Percentiles rank a stretch among this genome's conserved stretches.
Evolutionary conservation across 805 yeast genomes (phyloP).

Genomic region (Barnettozyma californica): DNA sequence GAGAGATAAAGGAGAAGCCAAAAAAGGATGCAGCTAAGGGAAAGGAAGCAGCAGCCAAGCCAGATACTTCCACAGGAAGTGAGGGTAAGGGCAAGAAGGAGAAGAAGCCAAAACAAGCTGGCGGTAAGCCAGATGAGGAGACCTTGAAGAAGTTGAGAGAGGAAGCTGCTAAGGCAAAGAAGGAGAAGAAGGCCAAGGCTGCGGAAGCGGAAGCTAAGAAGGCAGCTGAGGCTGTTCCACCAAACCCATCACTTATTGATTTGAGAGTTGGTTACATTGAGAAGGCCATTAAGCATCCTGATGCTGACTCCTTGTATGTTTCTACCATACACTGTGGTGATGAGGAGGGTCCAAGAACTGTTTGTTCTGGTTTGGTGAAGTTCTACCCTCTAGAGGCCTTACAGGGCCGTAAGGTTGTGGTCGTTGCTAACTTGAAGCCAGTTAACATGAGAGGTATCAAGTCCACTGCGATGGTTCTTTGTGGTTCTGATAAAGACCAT

Average conservation of each 20-base stretch:
- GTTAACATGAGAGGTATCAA: slow-evolving; percentile 97
- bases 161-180: slow-evolving; percentile 55
- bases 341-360: slow-evolving; percentile 95
- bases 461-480: slow-evolving; percentile 93
- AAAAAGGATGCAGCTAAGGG: slow-evolving; percentile 38
- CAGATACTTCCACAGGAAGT: slow-evolving; percentile 18
- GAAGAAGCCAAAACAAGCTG: slow-evolving; percentile 33
- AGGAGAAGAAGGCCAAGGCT: slow-evolving; percentile 53
- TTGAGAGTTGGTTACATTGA: slow-evolving; percentile 95
- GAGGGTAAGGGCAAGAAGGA: slow-evolving; percentile 34
- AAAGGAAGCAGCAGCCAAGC: slow-evolving; percentile 19
- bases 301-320: slow-evolving; percentile 93
- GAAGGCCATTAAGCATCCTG: slow-evolving; percentile 95
- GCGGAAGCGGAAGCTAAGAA: slow-evolving; percentile 38
- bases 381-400: slow-evolving; percentile 85
- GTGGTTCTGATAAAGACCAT: slow-evolving; percentile 68
- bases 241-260: slow-evolving; percentile 82
- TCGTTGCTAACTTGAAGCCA: slow-evolving; percentile 94
- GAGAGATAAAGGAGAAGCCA: slow-evolving; percentile 60
- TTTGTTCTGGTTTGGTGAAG: slow-evolving; percentile 93
- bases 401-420: slow-evolving; percentile 90
- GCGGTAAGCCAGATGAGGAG: slow-evolving; percentile 44
- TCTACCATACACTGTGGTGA: slow-evolving; percentile 97
- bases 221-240: slow-evolving; percentile 57
- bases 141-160: slow-evolving; percentile 42